Conservation (phyloP, 306 rosid genomes). For the Vicia villosa region DNA sequence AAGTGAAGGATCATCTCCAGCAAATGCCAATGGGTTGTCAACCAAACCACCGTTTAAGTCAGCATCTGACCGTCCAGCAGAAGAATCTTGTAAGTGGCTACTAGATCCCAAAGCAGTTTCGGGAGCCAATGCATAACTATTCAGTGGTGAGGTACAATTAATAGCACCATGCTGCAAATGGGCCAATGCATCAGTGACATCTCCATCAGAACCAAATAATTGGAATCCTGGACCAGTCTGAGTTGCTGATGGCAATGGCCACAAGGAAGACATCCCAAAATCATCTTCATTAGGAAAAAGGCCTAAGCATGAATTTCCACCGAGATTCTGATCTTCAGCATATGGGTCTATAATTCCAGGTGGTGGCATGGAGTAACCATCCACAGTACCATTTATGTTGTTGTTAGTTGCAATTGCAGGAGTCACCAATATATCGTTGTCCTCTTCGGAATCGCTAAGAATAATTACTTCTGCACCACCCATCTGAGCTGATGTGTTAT, state of each 20-base stretch:
- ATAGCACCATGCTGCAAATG: slow-evolving; percentile 73
- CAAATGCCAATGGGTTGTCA: slow-evolving; percentile 83
- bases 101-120: slow-evolving; percentile 67
- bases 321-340: slow-evolving; percentile 68
- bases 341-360: slow-evolving; percentile 71
- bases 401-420: slow-evolving; percentile 51
- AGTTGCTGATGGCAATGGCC: slow-evolving; percentile 69
- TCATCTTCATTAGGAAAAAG: slow-evolving; percentile 82
- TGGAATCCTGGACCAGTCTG: slow-evolving; percentile 84
- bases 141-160: slow-evolving; percentile 72
- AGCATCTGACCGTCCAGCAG: slow-evolving; percentile 59
- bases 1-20: slow-evolving; percentile 92
- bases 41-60: slow-evolving; percentile 82
- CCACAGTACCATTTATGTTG: slow-evolving; percentile 53
- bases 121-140: slow-evolving; percentile 67
- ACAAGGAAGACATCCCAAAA: slow-evolving; percentile 62
- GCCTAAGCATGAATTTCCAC: slow-evolving; percentile 73
- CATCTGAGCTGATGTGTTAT: slow-evolving; percentile 52
- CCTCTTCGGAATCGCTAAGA: slow-evolving; percentile 95
- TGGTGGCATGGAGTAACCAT: slow-evolving; percentile 60
- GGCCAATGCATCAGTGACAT: slow-evolving; percentile 70
- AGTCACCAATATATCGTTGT: slow-evolving; percentile 60
- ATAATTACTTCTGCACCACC: slow-evolving; percentile 80
- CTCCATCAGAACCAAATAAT: slow-evolving; percentile 74
- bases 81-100: slow-evolving; percentile 57